phyloP scores from a whole-genome alignment of 2,329 filamentous ascomycete species.

The Ramularia collo-cygni region DNA sequence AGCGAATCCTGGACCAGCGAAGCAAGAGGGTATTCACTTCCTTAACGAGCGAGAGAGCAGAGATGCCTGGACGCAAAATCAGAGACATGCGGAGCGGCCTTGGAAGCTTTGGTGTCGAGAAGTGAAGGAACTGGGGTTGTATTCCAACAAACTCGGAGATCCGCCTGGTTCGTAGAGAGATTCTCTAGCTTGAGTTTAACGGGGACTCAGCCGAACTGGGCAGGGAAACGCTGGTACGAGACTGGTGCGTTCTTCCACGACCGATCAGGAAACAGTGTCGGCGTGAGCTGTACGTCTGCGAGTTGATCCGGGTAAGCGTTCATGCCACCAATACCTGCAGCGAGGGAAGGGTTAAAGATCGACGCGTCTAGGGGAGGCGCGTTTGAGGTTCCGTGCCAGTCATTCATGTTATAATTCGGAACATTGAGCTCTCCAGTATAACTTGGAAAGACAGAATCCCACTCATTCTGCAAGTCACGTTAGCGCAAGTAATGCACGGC shows the following conservation, averaged over 20 bases:
- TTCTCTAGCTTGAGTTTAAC: too few relatives aligned
- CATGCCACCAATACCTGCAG: background rate
- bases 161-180: too few relatives aligned
- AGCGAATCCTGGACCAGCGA: conserved; percentile 35
- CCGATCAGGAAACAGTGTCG: background rate
- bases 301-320: background rate
- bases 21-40: conserved; percentile 37
- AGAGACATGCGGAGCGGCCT: conserved; percentile 29
- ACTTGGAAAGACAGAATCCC: conserved; percentile 39
- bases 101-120: conserved; percentile 41
- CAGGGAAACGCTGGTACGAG: background rate
- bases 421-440: conserved; percentile 31
- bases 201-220: too few relatives aligned
- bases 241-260: background rate
- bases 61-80: conserved; percentile 35
- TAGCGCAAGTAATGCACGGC: too few relatives aligned
- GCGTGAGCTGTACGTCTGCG: background rate
- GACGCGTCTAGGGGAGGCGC: background rate
- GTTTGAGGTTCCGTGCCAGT: conserved; percentile 22
- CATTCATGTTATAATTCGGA: conserved; percentile 29
- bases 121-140: conserved; percentile 34
- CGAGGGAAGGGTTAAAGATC: background rate
- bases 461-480: conserved; percentile 35
- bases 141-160: conserved; percentile 31
- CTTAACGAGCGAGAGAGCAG: conserved; percentile 36